Evolutionary conservation across 495 filamentous ascomycete species (phyloP).

Genomic region (Diplogelasinospora grovesii): DNA sequence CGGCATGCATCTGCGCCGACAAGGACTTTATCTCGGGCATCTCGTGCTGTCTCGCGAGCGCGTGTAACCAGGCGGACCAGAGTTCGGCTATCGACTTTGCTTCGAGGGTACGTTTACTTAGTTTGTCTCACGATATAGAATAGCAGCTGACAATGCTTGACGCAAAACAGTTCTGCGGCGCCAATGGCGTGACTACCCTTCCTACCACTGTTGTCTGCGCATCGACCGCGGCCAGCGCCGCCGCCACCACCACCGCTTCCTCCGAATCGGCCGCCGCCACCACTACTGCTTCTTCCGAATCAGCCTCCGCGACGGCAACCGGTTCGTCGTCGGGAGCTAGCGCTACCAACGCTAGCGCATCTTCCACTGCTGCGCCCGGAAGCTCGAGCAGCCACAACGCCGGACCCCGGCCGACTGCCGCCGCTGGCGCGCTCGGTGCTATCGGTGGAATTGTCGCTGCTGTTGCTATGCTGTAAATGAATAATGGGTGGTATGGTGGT

Average conservation of each 20-base stretch:
- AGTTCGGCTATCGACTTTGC: constrained; percentile 31
- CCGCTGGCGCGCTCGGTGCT: constrained; percentile 23
- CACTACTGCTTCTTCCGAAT: constrained; percentile 9
- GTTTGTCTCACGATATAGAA: not conserved
- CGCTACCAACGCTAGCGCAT: not conserved
- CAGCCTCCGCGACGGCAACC: constrained; percentile 13
- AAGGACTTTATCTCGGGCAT: constrained; percentile 53
- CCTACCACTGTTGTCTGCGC: constrained; percentile 27
- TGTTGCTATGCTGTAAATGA: constrained; percentile 23
- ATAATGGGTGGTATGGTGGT: no score
- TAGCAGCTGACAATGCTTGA: not conserved
- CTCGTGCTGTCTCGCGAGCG: constrained; percentile 56
- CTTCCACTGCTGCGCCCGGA: constrained; percentile 1
- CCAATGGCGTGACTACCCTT: constrained; percentile 26
- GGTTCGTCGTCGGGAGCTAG: no score
- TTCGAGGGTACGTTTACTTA: constrained; percentile 10
- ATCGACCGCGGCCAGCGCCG: constrained; percentile 17
- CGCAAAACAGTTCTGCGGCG: constrained; percentile 26
- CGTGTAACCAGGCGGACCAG: constrained; percentile 52
- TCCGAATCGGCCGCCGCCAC: constrained; percentile 17
- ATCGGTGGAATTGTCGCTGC: constrained; percentile 27
- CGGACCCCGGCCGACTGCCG: constrained; percentile 21
- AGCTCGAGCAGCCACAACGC: constrained; percentile 16
- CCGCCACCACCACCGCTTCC: constrained; percentile 11
- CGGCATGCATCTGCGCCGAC: constrained; percentile 63